Percentiles rank a stretch among this genome's conserved stretches.
These are phyloP conservation scores for Paramecium primaurelia DNA, from an alignment of 73 alveolate species.

Conservation along the genomic window DNA sequence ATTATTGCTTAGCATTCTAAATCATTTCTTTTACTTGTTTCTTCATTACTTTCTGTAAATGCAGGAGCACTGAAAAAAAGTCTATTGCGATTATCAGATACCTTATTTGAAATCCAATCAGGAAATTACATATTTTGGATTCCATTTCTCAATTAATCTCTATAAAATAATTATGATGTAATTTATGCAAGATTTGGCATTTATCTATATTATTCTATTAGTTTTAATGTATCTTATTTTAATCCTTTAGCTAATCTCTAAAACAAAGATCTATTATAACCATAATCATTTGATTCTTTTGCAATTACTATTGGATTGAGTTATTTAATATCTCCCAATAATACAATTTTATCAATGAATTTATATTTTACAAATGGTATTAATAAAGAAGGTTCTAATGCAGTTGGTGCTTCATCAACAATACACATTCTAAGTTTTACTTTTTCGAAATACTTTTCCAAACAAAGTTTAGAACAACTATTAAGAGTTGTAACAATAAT, in stretches of 20 bases:
- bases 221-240: not conserved
- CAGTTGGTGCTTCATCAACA: slow-evolving; percentile 34
- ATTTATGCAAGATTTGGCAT: not conserved
- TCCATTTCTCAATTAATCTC: not conserved
- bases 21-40: slow-evolving; percentile 4
- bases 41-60: not conserved
- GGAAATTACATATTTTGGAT: not conserved
- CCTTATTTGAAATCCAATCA: not conserved
- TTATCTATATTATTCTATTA: not conserved
- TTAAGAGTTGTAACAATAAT: not conserved
- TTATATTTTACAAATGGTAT: not conserved
- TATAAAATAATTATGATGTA: not conserved
- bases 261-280: not conserved
- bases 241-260: not conserved
- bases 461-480: not conserved
- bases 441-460: not conserved
- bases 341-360: not conserved
- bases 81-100: not conserved
- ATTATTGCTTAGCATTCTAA: not conserved
- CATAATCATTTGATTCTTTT: not conserved
- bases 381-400: not conserved
- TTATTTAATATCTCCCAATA: not conserved
- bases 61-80: not conserved
- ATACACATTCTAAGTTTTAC: not conserved
- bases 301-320: not conserved